Evolutionary conservation across 2,329 filamentous ascomycete species (phyloP).

Genomic region (Fusarium solani-melongenae): DNA sequence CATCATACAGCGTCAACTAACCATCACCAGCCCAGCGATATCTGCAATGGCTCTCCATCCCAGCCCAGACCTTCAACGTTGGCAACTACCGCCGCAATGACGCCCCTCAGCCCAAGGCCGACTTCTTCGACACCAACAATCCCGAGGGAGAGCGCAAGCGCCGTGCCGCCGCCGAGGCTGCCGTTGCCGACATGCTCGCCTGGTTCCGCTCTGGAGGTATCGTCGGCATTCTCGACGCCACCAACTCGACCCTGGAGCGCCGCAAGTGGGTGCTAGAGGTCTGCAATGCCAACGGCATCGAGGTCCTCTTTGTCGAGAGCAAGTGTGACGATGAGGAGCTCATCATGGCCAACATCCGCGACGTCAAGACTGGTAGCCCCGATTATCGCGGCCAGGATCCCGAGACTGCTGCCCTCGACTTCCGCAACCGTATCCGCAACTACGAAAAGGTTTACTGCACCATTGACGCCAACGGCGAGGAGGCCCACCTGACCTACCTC

Average conservation of each 20-base stretch:
- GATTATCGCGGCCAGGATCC: conserved; percentile 96
- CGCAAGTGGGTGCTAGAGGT: conserved; percentile 91
- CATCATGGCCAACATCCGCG: conserved; percentile 98
- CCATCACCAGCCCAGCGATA: conserved; percentile 77
- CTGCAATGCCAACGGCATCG: conserved; percentile 80
- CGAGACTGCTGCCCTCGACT: conserved; percentile 89
- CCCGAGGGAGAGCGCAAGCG: conserved; percentile 90
- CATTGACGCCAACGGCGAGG: conserved; percentile 82
- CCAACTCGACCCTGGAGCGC: conserved; percentile 91
- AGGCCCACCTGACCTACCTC: conserved; percentile 90
- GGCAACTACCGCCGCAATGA: conserved; percentile 92
- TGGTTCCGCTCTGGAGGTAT: conserved; percentile 88
- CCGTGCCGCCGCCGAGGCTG: conserved; percentile 88
- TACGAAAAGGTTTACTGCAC: conserved; percentile 98
- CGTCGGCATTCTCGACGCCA: conserved; percentile 95
- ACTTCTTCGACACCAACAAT: conserved; percentile 95
- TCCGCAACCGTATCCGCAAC: conserved; percentile 92
- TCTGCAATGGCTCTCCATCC: conserved; percentile 95
- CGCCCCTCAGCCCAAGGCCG: conserved; percentile 89
- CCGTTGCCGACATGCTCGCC: conserved; percentile 90
- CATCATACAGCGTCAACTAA: conserved; percentile 15
- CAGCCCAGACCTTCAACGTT: conserved; percentile 95
- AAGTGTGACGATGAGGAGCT: conserved; percentile 96
- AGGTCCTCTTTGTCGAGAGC: conserved; percentile 95
- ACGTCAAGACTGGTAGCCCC: conserved; percentile 96